A percentile compares a stretch with the other conserved stretches of the same genome.
Conservation (phyloP, 106 monocot genomes). For the Dioscorea alata region DNA sequence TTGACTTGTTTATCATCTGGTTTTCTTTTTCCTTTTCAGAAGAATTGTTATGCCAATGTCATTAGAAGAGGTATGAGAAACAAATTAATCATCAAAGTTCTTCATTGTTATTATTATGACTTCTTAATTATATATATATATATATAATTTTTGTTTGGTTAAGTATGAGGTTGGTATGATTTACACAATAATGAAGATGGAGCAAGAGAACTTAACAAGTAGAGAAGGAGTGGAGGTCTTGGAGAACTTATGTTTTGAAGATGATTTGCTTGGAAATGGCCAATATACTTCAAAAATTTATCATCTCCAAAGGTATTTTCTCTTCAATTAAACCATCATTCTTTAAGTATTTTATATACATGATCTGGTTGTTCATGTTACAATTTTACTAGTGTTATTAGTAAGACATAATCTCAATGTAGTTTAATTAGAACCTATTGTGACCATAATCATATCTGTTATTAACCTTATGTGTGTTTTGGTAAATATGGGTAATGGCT, state of each 20-base stretch:
- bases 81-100: not conserved
- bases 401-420: too few species aligned
- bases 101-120: not conserved
- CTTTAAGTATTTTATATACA: too few species aligned
- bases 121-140: not conserved
- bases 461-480: too few species aligned
- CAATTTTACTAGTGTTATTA: too few species aligned
- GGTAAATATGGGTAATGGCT: too few species aligned
- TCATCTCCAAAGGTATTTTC: constrained; percentile 43
- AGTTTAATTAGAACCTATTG: too few species aligned
- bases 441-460: too few species aligned
- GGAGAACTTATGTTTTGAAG: constrained; percentile 32
- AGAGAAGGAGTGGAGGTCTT: constrained; percentile 53
- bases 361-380: too few species aligned
- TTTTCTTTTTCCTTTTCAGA: constrained; percentile 10
- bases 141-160: not conserved
- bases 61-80: constrained; percentile 46
- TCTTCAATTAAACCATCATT: too few species aligned
- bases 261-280: constrained; percentile 43
- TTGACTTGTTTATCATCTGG: constrained; percentile 5
- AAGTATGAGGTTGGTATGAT: constrained; percentile 44
- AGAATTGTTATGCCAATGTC: constrained; percentile 60
- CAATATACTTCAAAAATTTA: constrained; percentile 48
- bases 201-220: constrained; percentile 49
- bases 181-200: constrained; percentile 61